Evolutionary conservation across 179 eudicot species (phyloP).

Genomic region (Actinidia arguta): DNA sequence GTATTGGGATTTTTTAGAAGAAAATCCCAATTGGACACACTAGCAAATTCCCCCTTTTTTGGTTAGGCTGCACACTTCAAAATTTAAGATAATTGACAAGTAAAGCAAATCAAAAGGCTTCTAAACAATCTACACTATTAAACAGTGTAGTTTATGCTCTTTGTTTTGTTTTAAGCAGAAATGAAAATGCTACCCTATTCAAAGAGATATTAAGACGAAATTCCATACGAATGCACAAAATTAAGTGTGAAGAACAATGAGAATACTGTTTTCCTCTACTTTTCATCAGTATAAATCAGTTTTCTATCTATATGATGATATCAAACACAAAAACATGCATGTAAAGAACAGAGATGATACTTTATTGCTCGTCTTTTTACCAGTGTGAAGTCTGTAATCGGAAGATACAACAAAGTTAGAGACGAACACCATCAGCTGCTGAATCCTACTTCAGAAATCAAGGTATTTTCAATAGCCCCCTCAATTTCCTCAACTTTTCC

Average conservation of each 20-base stretch:
- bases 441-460: conserved; percentile 42
- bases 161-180: too few species aligned
- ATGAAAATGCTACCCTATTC: neutral
- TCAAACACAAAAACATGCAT: neutral
- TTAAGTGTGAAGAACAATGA: neutral
- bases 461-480: conserved; percentile 30
- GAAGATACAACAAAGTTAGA: conserved; percentile 48
- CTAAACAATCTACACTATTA: too few species aligned
- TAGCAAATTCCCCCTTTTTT: too few species aligned
- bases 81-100: too few species aligned
- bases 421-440: conserved; percentile 37
- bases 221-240: neutral
- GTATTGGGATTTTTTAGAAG: too few species aligned
- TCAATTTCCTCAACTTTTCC: neutral
- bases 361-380: neutral
- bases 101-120: too few species aligned
- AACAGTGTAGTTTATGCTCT: too few species aligned
- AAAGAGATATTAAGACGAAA: neutral
- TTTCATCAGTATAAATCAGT: too few species aligned
- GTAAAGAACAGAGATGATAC: neutral
- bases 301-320: too few species aligned
- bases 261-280: neutral
- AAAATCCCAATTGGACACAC: too few species aligned
- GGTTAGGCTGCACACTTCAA: too few species aligned
- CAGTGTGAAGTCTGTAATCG: conserved; percentile 58